A percentile compares a stretch with the other conserved stretches of the same genome.
phyloP scores from a whole-genome alignment of 2,329 filamentous ascomycete species.

The Fusarium tuaranense region DNA sequence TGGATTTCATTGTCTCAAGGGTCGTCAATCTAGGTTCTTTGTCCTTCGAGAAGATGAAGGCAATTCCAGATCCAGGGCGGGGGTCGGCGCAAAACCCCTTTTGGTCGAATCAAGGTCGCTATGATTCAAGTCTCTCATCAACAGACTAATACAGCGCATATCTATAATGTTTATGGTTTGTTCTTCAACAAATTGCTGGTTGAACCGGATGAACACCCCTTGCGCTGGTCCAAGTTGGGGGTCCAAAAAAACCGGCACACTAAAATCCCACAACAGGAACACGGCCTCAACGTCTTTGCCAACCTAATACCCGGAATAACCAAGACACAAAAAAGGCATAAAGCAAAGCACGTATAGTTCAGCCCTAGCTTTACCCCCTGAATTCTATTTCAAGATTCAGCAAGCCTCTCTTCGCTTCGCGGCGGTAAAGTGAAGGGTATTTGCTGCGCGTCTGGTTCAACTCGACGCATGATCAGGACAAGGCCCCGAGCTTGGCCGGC shows the following conservation, averaged over 20 bases:
- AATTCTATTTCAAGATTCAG: neutral
- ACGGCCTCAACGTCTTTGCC: neutral
- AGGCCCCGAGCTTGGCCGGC: slow-evolving; percentile 36
- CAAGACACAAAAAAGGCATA: neutral
- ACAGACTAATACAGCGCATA: neutral
- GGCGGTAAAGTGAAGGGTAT: slow-evolving; percentile 3
- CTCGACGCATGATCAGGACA: slow-evolving; percentile 38
- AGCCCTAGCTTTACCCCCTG: neutral
- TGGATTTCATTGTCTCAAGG: slow-evolving; percentile 30
- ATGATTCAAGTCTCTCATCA: neutral
- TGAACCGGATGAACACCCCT: neutral
- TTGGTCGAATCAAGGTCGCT: neutral
- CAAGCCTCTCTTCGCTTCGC: neutral
- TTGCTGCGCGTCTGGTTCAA: slow-evolving; percentile 30
- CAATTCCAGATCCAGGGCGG: neutral
- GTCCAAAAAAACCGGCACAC: slow-evolving; percentile 28
- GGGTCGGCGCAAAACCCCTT: slow-evolving; percentile 19
- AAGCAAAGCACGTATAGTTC: neutral
- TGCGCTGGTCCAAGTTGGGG: neutral
- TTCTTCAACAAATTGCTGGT: neutral
- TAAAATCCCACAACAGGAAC: slow-evolving; percentile 10
- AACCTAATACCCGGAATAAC: neutral
- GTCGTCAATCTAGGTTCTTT: slow-evolving; percentile 28
- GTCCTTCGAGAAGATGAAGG: slow-evolving; percentile 19
- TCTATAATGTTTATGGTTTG: neutral